Conservation (phyloP, 1,139 yeast genomes). For the Debaryomyces subglobosus region DNA sequence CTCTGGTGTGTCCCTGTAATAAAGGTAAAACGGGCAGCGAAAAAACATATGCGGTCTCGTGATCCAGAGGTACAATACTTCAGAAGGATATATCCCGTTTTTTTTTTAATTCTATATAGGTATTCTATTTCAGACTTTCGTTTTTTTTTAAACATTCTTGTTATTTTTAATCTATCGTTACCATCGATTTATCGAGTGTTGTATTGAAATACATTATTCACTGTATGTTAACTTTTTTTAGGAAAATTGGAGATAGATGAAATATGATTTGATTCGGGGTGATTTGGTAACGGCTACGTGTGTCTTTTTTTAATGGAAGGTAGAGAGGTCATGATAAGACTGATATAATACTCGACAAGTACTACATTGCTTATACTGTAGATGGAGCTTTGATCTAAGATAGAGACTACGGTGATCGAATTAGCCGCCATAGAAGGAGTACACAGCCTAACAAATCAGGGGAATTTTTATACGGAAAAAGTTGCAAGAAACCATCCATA, state of each 20-base stretch:
- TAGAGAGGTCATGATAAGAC: background rate
- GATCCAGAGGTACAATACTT: conserved; percentile 5
- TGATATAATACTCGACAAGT: background rate
- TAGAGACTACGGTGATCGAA: background rate
- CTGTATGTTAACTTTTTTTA: conserved; percentile 6
- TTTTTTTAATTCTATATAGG: conserved; percentile 1
- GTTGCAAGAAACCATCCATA: background rate
- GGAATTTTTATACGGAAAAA: background rate
- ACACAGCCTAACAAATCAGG: conserved; percentile 1
- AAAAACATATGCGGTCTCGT: conserved; percentile 6
- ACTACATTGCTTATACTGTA: background rate
- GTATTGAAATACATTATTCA: conserved; percentile 9
- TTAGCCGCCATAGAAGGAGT: background rate
- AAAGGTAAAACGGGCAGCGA: background rate
- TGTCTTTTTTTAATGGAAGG: background rate
- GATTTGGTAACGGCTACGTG: conserved; percentile 1
- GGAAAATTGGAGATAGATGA: background rate
- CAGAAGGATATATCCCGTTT: conserved; percentile 8
- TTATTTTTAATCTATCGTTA: conserved; percentile 9
- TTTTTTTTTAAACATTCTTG: conserved; percentile 7
- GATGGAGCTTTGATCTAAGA: background rate
- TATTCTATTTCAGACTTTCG: conserved; percentile 2
- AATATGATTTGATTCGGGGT: conserved; percentile 1
- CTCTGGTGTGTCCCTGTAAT: conserved; percentile 4
- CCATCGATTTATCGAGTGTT: conserved; percentile 7